Base-by-base conservation (phyloP, 768 basidiomycete species). In the Serendipita sp. region DNA sequence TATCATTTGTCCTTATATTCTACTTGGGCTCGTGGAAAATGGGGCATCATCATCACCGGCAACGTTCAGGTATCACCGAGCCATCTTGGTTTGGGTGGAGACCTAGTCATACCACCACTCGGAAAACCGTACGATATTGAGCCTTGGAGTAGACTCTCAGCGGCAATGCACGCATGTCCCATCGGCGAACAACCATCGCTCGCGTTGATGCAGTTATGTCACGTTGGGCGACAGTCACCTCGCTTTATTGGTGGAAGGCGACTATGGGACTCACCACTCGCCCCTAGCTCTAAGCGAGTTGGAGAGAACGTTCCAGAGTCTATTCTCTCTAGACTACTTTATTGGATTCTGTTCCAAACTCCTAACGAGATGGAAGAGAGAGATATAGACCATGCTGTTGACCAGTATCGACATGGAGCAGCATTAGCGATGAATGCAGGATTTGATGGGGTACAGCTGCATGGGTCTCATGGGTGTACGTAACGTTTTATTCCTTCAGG, bases 21-120 rank as follows among this genome's bases (percentile, higher is more conserved):
- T 0, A 75, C 77, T 68, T 97, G 93, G 92, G 82, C 84, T 1
- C 72, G 76, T 63, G 81, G 86, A 10, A 79, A 79, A 54, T 97
- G 90, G 90, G 94, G 91, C 0, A 89, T 96, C 79, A 75, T 95
- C 53, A 72, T 94, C 34, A 91, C 93, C 0, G 94, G 94, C 2
- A 93, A 93, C 68, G 80, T 90, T 3, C 86, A 88, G 69, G 82
- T 93, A 32, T 78, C 79, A 32, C 66, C 66, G 0, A 72, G 76
- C 0, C 90, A 92, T 70, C 76, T 92, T 2, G 75, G 82, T 3
- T 75, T 92, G 30, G 89, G 88, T 16, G 80, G 86, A 41, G 90
- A 92, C 70, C 75, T 89, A 5, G 73, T 83, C n/a, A 67, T 87
- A 2, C 88, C 87, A 28, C 35, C 8, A 28, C 24, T 16, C 10